Evolutionary conservation across 2,329 filamentous ascomycete species (phyloP).

Genomic region (Alternaria gaisen): DNA sequence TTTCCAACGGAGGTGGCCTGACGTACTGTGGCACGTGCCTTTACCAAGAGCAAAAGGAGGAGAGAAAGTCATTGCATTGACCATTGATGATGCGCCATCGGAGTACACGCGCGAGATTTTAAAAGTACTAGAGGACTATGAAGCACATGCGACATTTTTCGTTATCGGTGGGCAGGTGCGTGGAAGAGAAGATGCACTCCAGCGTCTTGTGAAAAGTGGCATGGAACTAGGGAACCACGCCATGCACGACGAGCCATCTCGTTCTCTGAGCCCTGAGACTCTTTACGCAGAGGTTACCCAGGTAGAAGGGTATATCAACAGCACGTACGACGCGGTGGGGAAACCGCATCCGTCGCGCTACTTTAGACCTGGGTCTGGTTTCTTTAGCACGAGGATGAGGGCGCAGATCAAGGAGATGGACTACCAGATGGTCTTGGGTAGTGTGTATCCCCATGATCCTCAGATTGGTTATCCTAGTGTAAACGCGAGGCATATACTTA

Average conservation of each 20-base stretch:
- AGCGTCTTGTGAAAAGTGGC: conserved; percentile 62
- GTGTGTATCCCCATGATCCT: conserved; percentile 91
- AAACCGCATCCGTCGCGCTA: conserved; percentile 65
- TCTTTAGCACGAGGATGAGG: conserved; percentile 79
- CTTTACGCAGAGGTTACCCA: conserved; percentile 70
- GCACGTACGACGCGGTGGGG: conserved; percentile 61
- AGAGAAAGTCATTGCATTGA: conserved; percentile 78
- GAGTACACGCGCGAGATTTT: conserved; percentile 75
- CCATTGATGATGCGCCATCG: conserved; percentile 87
- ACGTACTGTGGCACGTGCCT: conserved; percentile 78
- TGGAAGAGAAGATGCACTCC: conserved; percentile 60
- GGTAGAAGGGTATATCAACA: conserved; percentile 69
- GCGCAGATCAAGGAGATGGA: conserved; percentile 66
- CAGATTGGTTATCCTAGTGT: conserved; percentile 74
- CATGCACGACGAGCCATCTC: conserved; percentile 83
- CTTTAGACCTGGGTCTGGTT: conserved; percentile 85
- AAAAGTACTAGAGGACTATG: conserved; percentile 68
- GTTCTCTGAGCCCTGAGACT: conserved; percentile 65
- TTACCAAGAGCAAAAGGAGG: conserved; percentile 44
- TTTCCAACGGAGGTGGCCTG: conserved; percentile 75
- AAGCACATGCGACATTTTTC: conserved; percentile 84
- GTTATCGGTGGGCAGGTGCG: conserved; percentile 81
- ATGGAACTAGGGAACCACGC: conserved; percentile 82
- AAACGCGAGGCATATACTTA: conserved; percentile 82
- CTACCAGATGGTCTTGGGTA: conserved; percentile 79